Percentiles rank a stretch among this genome's conserved stretches.
Conservation (phyloP, 805 yeast genomes). For the Wickerhamiella vanderwaltii region DNA sequence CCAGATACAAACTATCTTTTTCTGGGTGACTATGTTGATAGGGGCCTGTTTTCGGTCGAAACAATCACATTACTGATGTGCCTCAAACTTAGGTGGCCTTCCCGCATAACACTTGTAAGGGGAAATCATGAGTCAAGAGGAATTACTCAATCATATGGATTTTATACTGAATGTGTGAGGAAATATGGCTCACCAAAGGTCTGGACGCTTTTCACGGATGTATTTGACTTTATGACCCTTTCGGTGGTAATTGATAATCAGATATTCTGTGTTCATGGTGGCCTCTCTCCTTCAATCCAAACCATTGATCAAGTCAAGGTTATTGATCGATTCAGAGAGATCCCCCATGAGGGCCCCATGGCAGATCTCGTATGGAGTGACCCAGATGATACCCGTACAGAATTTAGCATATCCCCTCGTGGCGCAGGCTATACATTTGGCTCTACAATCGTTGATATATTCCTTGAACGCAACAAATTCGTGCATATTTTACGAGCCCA, state of each 20-base stretch:
- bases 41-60: slow-evolving; percentile 89
- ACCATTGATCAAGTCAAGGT: slow-evolving; percentile 83
- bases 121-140: slow-evolving; percentile 97
- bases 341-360: slow-evolving; percentile 99
- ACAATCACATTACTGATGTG: slow-evolving; percentile 76
- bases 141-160: slow-evolving; percentile 94
- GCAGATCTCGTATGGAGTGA: slow-evolving; percentile 98
- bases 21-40: slow-evolving; percentile 90
- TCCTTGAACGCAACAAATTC: slow-evolving; percentile 64
- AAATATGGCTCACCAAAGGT: slow-evolving; percentile 74
- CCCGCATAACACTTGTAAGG: slow-evolving; percentile 65
- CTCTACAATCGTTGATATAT: slow-evolving; percentile 74
- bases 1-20: slow-evolving; percentile 91
- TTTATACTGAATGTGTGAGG: slow-evolving; percentile 83
- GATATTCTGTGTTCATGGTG: slow-evolving; percentile 94
- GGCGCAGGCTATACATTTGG: slow-evolving; percentile 99
- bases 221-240: slow-evolving; percentile 81
- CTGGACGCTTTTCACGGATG: slow-evolving; percentile 83
- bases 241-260: slow-evolving; percentile 84
- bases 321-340: slow-evolving; percentile 83
- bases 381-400: slow-evolving; percentile 72
- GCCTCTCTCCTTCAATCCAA: slow-evolving; percentile 88
- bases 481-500: slow-evolving; percentile 85
- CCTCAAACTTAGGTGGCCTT: slow-evolving; percentile 77
- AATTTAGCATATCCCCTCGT: slow-evolving; percentile 80